Conservation (phyloP, 805 yeast genomes). For the Kluyveromyces starmeri region DNA sequence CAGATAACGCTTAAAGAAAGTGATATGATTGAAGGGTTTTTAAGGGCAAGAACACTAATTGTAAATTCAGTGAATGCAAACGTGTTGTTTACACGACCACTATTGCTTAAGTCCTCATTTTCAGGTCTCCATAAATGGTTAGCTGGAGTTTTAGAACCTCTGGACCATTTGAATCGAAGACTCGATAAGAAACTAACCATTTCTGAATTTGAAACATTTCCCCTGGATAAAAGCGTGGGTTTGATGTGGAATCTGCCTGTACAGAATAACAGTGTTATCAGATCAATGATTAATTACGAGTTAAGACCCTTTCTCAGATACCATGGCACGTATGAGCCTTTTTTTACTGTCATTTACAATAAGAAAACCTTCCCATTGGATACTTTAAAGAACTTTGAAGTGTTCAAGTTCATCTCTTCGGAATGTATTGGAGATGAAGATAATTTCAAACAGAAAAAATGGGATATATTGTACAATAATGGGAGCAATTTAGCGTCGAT, state of each 20-base stretch:
- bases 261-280: slow-evolving; percentile 3
- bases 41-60: slow-evolving; percentile 19
- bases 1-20: slow-evolving; percentile 4
- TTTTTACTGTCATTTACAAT: slow-evolving; percentile 13
- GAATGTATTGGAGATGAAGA: background rate
- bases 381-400: slow-evolving; percentile 10
- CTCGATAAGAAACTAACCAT: slow-evolving; percentile 10
- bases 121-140: slow-evolving; percentile 19
- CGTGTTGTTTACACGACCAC: slow-evolving; percentile 14
- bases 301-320: slow-evolving; percentile 19
- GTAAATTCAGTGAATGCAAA: slow-evolving; percentile 17
- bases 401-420: slow-evolving; percentile 9
- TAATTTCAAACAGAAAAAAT: background rate
- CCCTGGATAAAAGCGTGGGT: slow-evolving; percentile 10
- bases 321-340: slow-evolving; percentile 7
- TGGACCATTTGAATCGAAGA: slow-evolving; percentile 20
- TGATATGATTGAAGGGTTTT: slow-evolving; percentile 11
- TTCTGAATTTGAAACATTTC: slow-evolving; percentile 17
- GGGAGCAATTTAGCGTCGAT: slow-evolving; percentile 10
- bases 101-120: slow-evolving; percentile 9
- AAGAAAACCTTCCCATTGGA: slow-evolving; percentile 13
- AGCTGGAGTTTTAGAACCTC: slow-evolving; percentile 23
- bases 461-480: slow-evolving; percentile 17
- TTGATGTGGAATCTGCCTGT: slow-evolving; percentile 9
- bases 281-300: slow-evolving; percentile 11